Conservation (phyloP, 106 monocot genomes). For the Vanilla planifolia region DNA sequence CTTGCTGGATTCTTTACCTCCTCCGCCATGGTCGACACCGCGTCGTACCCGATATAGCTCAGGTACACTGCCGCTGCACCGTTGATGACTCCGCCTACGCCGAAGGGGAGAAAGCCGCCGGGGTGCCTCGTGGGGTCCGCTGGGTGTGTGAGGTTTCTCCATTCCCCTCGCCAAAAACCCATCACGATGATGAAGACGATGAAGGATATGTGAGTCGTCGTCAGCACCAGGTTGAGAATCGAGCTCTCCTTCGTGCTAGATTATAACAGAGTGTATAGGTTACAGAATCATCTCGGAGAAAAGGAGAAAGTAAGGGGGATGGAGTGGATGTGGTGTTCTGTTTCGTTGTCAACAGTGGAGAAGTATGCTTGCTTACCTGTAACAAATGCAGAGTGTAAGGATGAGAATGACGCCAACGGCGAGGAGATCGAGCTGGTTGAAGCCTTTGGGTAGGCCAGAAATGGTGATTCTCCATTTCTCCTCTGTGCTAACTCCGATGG, state of each 20-base stretch:
- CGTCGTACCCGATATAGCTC: slow-evolving; percentile 97
- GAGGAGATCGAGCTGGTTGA: slow-evolving; percentile 78
- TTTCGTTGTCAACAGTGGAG: background rate
- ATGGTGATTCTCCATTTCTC: slow-evolving; percentile 64
- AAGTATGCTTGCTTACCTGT: slow-evolving; percentile 67
- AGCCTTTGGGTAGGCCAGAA: slow-evolving; percentile 61
- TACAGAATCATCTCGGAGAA: background rate
- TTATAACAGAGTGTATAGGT: background rate
- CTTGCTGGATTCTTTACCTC: slow-evolving; percentile 64
- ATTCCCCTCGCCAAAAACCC: slow-evolving; percentile 66
- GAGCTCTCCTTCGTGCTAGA: slow-evolving; percentile 86
- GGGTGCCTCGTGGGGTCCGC: slow-evolving; percentile 33
- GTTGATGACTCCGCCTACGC: slow-evolving; percentile 60
- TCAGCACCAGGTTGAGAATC: slow-evolving; percentile 70
- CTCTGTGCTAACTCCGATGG: slow-evolving; percentile 47
- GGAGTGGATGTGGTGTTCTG: background rate
- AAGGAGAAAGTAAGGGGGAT: background rate
- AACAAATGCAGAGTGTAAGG: slow-evolving; percentile 68
- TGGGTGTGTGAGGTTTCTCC: slow-evolving; percentile 47
- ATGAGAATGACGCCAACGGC: slow-evolving; percentile 60
- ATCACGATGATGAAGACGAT: slow-evolving; percentile 78
- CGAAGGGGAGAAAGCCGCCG: slow-evolving; percentile 76
- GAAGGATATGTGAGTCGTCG: slow-evolving; percentile 65
- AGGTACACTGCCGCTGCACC: slow-evolving; percentile 84
- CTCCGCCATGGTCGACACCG: slow-evolving; percentile 99